Conservation (phyloP, 257 asterid genomes). For the Gardenia jasminoides region DNA sequence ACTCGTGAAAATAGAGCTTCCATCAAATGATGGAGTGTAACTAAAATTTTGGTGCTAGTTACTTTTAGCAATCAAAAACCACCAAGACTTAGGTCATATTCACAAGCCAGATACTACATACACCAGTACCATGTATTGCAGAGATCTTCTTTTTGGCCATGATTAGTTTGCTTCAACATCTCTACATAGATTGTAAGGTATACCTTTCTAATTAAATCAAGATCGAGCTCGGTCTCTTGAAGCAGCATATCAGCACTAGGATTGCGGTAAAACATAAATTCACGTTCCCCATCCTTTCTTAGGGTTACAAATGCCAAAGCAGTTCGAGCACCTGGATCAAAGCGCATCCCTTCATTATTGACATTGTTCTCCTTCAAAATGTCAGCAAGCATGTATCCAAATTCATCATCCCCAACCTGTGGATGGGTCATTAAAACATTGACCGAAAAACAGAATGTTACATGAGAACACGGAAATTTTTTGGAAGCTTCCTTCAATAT, state of each 20-base stretch:
- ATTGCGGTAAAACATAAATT: conserved; percentile 96
- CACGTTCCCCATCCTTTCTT: conserved; percentile 93
- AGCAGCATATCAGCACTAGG: conserved; percentile 99
- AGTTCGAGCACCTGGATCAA: conserved; percentile 97
- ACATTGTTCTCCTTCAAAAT: conserved; percentile 89
- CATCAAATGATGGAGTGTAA: neutral
- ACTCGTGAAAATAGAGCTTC: neutral
- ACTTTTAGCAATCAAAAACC: neutral
- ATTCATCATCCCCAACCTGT: conserved; percentile 98
- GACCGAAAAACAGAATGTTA: neutral
- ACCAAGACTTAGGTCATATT: neutral
- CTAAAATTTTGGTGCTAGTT: neutral
- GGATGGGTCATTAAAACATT: conserved; percentile 13
- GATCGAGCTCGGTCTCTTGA: conserved; percentile 71
- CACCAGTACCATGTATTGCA: too few species aligned
- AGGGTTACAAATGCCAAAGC: conserved; percentile 96
- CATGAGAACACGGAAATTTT: neutral
- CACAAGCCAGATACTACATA: neutral
- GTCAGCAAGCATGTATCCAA: conserved; percentile 95
- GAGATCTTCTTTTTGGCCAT: neutral
- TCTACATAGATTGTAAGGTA: neutral
- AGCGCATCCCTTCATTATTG: conserved; percentile 84
- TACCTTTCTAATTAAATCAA: conserved; percentile 85
- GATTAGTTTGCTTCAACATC: neutral
- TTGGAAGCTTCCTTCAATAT: neutral